Conservation (phyloP, 352 stramenopile genomes). For the Pythium diclinum region DNA sequence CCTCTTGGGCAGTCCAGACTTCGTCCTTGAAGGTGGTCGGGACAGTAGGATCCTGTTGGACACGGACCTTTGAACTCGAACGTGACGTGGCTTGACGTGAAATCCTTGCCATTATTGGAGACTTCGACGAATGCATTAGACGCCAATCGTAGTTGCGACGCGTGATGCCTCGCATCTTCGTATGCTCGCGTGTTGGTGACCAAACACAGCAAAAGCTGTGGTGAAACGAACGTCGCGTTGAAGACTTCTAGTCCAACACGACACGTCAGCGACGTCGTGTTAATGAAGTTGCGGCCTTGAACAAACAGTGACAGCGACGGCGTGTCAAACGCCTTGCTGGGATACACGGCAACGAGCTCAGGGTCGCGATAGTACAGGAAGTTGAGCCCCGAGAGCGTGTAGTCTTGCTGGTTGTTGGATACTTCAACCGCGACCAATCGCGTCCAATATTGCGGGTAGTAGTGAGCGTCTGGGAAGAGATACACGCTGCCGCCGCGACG, state of each 20-base stretch:
- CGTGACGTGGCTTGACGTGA: constrained; percentile 68
- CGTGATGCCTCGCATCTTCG: constrained; percentile 31
- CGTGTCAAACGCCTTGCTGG: constrained; percentile 48
- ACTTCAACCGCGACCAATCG: constrained; percentile 92
- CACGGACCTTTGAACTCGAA: constrained; percentile 83
- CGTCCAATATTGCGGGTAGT: constrained; percentile 86
- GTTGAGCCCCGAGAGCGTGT: constrained; percentile 85
- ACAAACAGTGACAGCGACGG: constrained; percentile 57
- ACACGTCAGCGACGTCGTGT: constrained; percentile 89
- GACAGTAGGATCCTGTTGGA: constrained; percentile 89
- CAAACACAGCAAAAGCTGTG: constrained; percentile 89
- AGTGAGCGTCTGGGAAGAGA: constrained; percentile 78
- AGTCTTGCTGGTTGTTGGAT: constrained; percentile 96
- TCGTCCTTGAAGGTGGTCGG: constrained; percentile 39
- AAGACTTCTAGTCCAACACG: constrained; percentile 80
- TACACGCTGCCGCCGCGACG: constrained; percentile 47
- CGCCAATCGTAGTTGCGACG: constrained; percentile 10
- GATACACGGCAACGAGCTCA: constrained; percentile 59
- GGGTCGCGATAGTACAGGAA: constrained; percentile 93
- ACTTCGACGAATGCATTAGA: constrained; percentile 80
- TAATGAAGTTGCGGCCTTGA: constrained; percentile 86
- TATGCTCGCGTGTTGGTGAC: constrained; percentile 41
- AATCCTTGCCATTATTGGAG: constrained; percentile 95
- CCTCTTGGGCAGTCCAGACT: constrained; percentile 66
- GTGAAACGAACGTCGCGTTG: constrained; percentile 83